A percentile compares a stretch with the other conserved stretches of the same genome.
phyloP scores from a whole-genome alignment of 148 eudicot genomes.

The Camellia sinensis region DNA sequence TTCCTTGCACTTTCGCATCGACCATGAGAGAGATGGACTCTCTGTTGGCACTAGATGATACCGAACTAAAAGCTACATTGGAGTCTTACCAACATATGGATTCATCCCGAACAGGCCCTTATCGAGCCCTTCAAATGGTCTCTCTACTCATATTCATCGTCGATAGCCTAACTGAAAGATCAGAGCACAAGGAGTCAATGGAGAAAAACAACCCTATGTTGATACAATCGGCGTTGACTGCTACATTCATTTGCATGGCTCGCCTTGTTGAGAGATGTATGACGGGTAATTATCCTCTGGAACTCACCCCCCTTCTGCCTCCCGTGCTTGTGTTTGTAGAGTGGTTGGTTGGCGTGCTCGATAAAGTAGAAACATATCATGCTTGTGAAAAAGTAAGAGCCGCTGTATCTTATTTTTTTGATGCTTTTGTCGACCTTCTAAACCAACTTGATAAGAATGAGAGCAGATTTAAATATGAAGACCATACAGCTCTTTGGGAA shows the following conservation, averaged over 20 bases:
- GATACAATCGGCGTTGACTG: constrained; percentile 41
- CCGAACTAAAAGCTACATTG: constrained; percentile 43
- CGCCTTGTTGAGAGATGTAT: constrained; percentile 62
- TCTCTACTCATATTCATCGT: constrained; percentile 56
- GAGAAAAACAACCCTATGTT: constrained; percentile 26
- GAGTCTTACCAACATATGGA: constrained; percentile 63
- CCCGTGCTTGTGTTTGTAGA: constrained; percentile 77
- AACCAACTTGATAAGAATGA: constrained; percentile 35
- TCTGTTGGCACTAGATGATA: constrained; percentile 45
- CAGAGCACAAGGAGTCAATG: constrained; percentile 27
- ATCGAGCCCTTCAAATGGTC: constrained; percentile 70
- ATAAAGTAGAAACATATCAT: constrained; percentile 25
- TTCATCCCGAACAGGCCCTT: constrained; percentile 71
- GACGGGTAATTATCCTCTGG: constrained; percentile 29
- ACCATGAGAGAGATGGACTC: constrained; percentile 59
- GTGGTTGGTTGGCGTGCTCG: constrained; percentile 55
- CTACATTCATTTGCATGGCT: constrained; percentile 67
- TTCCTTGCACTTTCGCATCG: constrained; percentile 53
- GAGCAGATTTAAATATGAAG: constrained; percentile 16
- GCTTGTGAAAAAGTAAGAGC: constrained; percentile 47
- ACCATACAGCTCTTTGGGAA: constrained; percentile 75
- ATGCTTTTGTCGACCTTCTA: constrained; percentile 57
- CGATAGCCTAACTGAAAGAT: constrained; percentile 33
- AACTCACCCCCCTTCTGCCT: constrained; percentile 61
- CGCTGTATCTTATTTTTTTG: constrained; percentile 56